Evolutionary conservation across 225 moss, liverwort and hornwort species (phyloP).

Genomic region (Lunularia cruciata): DNA sequence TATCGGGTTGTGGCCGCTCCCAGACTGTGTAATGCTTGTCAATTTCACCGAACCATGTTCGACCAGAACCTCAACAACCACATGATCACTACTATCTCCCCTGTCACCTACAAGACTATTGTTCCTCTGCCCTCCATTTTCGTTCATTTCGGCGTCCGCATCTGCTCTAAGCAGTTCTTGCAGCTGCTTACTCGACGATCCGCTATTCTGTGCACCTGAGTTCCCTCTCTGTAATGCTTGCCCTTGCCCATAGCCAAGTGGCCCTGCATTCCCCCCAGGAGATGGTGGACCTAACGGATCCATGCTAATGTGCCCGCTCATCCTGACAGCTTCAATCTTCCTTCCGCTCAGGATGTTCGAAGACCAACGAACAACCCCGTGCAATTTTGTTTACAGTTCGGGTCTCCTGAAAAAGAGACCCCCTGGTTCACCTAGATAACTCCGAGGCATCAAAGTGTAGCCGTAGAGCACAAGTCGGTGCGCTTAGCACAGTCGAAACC

Average conservation of each 20-base stretch:
- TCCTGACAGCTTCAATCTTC: not conserved
- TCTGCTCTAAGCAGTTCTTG: constrained; percentile 31
- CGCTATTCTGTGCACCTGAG: not conserved
- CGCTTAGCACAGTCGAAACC: too few relatives aligned
- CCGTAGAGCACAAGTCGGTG: too few relatives aligned
- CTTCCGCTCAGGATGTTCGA: not conserved
- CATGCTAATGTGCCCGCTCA: not conserved
- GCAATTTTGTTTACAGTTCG: not conserved
- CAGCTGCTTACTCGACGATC: constrained; percentile 14
- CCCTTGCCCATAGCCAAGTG: not conserved
- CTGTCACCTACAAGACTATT: not conserved
- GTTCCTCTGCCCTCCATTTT: not conserved
- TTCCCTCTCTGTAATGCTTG: not conserved
- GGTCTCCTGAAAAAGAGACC: not conserved
- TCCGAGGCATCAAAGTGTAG: too few relatives aligned
- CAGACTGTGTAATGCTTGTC: constrained; percentile 35
- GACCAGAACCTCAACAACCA: constrained; percentile 43
- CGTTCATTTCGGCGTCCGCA: constrained; percentile 4
- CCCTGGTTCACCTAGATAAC: too few relatives aligned
- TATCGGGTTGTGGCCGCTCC: constrained; percentile 4
- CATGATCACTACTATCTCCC: constrained; percentile 32
- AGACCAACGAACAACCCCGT: not conserved
- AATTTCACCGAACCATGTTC: constrained; percentile 35
- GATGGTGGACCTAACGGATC: not conserved
- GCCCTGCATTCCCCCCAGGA: not conserved